A percentile compares a stretch with the other conserved stretches of the same genome.
These are phyloP conservation scores for Penicillium soppii DNA, from an alignment of 495 filamentous ascomycete species.

Conservation along the genomic window DNA sequence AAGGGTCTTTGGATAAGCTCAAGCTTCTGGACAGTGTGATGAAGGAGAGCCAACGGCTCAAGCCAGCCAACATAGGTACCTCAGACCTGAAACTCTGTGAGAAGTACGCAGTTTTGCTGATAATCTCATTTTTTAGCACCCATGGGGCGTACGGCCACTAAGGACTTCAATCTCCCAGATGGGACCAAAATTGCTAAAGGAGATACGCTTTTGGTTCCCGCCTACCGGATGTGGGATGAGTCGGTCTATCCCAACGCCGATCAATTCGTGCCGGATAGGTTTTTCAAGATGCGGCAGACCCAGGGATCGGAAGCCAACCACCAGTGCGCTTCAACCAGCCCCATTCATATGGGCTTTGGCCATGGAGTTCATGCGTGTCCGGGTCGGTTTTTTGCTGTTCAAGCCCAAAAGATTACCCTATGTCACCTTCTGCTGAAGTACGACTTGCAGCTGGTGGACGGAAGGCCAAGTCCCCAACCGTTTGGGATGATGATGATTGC, in stretches of 20 bases:
- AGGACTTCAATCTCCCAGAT: background rate
- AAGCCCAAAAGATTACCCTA: conserved; percentile 33
- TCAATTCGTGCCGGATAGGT: background rate
- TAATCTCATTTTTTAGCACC: background rate
- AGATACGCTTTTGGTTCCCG: background rate
- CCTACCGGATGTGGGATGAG: background rate
- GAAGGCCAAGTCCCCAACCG: background rate
- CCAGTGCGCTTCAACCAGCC: conserved; percentile 28
- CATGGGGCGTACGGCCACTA: background rate
- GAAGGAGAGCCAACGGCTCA: conserved; percentile 41
- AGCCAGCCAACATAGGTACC: conserved; percentile 29
- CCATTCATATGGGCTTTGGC: conserved; percentile 32
- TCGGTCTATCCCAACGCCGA: background rate
- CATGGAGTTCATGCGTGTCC: conserved; percentile 45
- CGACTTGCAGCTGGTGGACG: conserved; percentile 5
- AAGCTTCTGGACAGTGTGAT: conserved; percentile 47
- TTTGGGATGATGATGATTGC: too few species aligned
- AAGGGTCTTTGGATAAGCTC: conserved; percentile 19
- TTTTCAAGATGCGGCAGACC: background rate
- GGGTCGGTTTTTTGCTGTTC: conserved; percentile 39
- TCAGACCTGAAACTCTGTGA: too few species aligned
- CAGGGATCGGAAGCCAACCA: background rate
- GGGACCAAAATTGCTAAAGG: background rate
- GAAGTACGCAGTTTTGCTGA: background rate
- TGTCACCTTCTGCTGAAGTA: conserved; percentile 15